phyloP scores from a whole-genome alignment of 1,139 yeast species.

The Groenewaldozyma auringiensis region DNA sequence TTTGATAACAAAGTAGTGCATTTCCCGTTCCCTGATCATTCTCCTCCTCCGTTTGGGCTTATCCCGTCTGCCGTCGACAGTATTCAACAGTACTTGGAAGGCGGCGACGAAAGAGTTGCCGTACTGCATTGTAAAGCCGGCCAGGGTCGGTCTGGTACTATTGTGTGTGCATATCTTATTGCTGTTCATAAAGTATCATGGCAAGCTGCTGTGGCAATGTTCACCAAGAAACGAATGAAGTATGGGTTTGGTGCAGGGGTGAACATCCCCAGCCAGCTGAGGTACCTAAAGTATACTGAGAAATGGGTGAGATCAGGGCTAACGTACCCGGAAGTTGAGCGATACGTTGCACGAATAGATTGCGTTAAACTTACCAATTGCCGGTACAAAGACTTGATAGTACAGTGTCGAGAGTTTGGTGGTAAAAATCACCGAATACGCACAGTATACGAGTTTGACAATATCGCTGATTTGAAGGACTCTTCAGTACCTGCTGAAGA shows the following conservation, averaged over 20 bases:
- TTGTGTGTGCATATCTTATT: conserved; percentile 66
- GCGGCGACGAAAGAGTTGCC: conserved; percentile 41
- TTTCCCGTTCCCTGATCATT: conserved; percentile 68
- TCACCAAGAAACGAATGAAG: conserved; percentile 54
- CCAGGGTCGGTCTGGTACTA: conserved; percentile 81
- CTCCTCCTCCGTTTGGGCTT: conserved; percentile 57
- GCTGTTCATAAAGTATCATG: conserved; percentile 33
- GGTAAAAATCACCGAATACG: conserved; percentile 16
- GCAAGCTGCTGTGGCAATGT: conserved; percentile 43
- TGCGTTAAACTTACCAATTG: conserved; percentile 24
- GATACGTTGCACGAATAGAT: conserved; percentile 18
- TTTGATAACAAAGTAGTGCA: conserved; percentile 33
- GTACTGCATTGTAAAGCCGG: conserved; percentile 87
- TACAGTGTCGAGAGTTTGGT: conserved; percentile 21
- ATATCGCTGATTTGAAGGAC: background rate
- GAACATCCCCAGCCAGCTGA: conserved; percentile 58
- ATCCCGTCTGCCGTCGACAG: conserved; percentile 41
- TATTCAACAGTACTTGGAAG: conserved; percentile 39
- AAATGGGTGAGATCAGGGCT: conserved; percentile 24
- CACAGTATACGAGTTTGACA: conserved; percentile 17
- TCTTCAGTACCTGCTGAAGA: background rate
- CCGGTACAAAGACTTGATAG: conserved; percentile 21
- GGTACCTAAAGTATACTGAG: conserved; percentile 59
- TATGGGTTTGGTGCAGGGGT: conserved; percentile 57
- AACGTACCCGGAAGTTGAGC: conserved; percentile 17